Conservation (phyloP, 106 monocot genomes). For the Alisma plantagoaquatica region DNA sequence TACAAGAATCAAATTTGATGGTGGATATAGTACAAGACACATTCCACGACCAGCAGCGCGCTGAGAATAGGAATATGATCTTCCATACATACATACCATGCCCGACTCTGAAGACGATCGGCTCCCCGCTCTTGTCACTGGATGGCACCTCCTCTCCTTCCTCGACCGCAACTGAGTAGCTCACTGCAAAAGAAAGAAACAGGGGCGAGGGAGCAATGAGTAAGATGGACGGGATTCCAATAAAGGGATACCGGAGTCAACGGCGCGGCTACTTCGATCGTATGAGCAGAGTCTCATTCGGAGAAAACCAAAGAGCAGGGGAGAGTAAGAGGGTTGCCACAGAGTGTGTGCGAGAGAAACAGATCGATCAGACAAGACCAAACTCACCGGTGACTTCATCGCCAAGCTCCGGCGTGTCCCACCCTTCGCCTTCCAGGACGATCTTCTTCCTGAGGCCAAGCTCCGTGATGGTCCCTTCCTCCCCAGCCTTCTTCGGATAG, state of each 20-base stretch:
- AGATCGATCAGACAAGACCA: background rate
- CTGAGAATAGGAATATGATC: too few species aligned
- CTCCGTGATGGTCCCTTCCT: constrained; percentile 33
- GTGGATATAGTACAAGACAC: background rate
- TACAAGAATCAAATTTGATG: background rate
- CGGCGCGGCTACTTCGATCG: too few species aligned
- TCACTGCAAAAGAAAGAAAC: constrained; percentile 48
- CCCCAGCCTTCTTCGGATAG: constrained; percentile 43
- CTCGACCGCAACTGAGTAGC: constrained; percentile 40
- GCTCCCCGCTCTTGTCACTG: constrained; percentile 31
- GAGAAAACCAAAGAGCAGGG: background rate
- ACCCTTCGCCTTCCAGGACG: constrained; percentile 23
- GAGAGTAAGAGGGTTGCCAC: background rate
- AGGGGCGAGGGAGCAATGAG: too few species aligned
- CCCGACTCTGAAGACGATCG: constrained; percentile 38
- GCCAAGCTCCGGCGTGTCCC: constrained; percentile 34
- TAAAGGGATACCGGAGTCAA: too few species aligned
- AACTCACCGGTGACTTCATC: constrained; percentile 56
- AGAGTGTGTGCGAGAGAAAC: background rate
- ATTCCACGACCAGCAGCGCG: background rate
- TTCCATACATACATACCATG: too few species aligned
- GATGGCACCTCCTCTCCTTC: constrained; percentile 34
- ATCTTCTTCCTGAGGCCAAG: constrained; percentile 41
- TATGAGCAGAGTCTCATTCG: too few species aligned
- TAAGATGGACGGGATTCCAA: too few species aligned